These are phyloP conservation scores for Myxozyma mucilagina DNA, from an alignment of 805 yeast genomes.

Conservation along the genomic window DNA sequence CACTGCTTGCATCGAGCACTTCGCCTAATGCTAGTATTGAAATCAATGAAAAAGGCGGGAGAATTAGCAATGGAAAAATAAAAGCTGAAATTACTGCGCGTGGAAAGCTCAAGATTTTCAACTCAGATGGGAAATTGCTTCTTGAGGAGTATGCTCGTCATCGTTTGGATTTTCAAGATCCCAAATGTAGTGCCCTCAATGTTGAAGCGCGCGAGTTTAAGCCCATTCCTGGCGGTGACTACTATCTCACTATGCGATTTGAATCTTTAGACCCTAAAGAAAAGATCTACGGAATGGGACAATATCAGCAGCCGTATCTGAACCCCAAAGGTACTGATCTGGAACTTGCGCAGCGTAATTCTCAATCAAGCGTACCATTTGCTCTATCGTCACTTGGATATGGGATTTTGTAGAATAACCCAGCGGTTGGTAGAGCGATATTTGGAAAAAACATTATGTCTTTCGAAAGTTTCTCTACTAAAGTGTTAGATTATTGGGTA, in stretches of 20 bases:
- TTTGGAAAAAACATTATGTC: constrained; percentile 30
- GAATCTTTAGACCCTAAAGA: constrained; percentile 25
- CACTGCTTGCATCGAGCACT: constrained; percentile 7
- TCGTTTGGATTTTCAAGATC: constrained; percentile 28
- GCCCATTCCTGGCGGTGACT: constrained; percentile 18
- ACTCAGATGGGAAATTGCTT: constrained; percentile 23
- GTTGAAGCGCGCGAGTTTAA: constrained; percentile 32
- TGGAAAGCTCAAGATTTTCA: constrained; percentile 24
- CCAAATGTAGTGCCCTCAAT: constrained; percentile 26
- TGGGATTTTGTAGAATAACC: constrained; percentile 32
- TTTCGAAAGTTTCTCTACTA: constrained; percentile 30
- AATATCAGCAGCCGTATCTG: constrained; percentile 31
- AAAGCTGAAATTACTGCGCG: constrained; percentile 16
- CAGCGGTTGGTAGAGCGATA: constrained; percentile 30
- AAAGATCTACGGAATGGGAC: constrained; percentile 34
- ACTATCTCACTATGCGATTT: constrained; percentile 21
- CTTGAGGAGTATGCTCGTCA: constrained; percentile 30
- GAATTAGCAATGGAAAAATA: constrained; percentile 25
- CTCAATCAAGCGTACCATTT: constrained; percentile 33
- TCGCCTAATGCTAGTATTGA: constrained; percentile 1
- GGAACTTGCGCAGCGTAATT: constrained; percentile 31
- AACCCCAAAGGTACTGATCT: constrained; percentile 29
- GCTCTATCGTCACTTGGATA: constrained; percentile 30
- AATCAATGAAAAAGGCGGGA: background rate
- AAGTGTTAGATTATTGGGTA: constrained; percentile 22